Base-by-base conservation (phyloP, 2,329 filamentous ascomycete genomes). In the Pseudofabraea citricarpa region DNA sequence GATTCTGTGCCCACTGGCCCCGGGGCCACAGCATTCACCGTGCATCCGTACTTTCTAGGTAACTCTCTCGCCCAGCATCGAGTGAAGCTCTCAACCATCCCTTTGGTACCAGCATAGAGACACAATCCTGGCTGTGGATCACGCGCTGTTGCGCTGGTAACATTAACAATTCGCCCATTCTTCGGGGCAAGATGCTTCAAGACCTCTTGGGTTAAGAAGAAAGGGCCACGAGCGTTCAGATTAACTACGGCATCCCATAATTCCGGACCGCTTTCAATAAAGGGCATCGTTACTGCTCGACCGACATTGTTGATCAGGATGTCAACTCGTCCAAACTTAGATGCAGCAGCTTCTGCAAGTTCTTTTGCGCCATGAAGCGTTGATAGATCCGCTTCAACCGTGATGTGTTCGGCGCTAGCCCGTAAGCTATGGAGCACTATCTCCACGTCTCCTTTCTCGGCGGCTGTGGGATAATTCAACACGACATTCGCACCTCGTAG, bases 271-370 rank as follows among this genome's bases (percentile, higher is more conserved):
- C n/a, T n/a, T n/a, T n/a, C n/a, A n/a, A n/a, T n/a, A n/a, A n/a
- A 35, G 32, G 32, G 7, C 32, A 9, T n/a, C 12, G 8, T 8
- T 8, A 35, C 15, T 19, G 8, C 32, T 19, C 12, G 96, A 59
- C 90, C 90, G 37, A 91, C 90, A 61, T 96, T 96, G 81, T 96
- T 96, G 73, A 96, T 77, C 51, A 96, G 67, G 48, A 96, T 89
- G 60, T 96, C 90, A 56, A 96, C 77, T 58, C 90, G 87, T 57
- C 90, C 90, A 62, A 87, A 96, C 32, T 35, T 16, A 7, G 12
- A 8, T 9, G 32, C 32, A n/a, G 18, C 32, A 7, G 32, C 18
- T 35, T 8, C 32, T 35, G 32, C 32, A 8, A 35, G 18, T 15
- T 8, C 7, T 9, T 16, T 8, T n/a, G 32, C 8, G 18, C 32